These are phyloP conservation scores for Plenodomus lindquistii DNA, from an alignment of 2,329 filamentous ascomycete species.

Conservation along the genomic window DNA sequence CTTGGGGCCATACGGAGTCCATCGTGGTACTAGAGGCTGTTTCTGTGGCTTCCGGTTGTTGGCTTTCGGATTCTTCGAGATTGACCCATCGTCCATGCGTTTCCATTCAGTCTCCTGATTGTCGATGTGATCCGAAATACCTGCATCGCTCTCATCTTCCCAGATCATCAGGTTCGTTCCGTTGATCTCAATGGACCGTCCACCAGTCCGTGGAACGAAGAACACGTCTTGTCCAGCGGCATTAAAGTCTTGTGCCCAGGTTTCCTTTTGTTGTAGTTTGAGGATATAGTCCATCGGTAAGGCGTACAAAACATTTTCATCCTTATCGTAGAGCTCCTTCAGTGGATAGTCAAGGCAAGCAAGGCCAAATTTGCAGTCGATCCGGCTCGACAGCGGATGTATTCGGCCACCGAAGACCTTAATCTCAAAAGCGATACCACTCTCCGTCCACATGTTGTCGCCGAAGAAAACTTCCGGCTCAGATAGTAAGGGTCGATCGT, in stretches of 20 bases:
- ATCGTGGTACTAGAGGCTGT: constrained; percentile 30
- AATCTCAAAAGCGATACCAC: constrained; percentile 45
- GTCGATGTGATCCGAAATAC: constrained; percentile 45
- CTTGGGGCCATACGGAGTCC: constrained; percentile 40
- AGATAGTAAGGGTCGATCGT: constrained; percentile 39
- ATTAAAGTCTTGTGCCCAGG: constrained; percentile 42
- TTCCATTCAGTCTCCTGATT: constrained; percentile 41
- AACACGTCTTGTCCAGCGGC: constrained; percentile 28
- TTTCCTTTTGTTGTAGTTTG: constrained; percentile 43
- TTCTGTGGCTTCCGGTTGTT: constrained; percentile 36
- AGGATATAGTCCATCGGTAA: constrained; percentile 47
- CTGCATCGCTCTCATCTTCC: constrained; percentile 45
- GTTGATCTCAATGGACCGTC: constrained; percentile 42
- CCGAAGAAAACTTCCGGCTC: constrained; percentile 45
- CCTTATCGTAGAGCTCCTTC: constrained; percentile 42
- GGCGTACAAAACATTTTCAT: constrained; percentile 44
- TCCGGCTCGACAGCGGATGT: constrained; percentile 43
- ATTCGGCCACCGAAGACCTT: constrained; percentile 46
- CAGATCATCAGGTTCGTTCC: constrained; percentile 46
- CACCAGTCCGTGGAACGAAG: constrained; percentile 45
- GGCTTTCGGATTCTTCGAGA: constrained; percentile 41
- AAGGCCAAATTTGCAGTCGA: constrained; percentile 45
- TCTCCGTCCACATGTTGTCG: constrained; percentile 47
- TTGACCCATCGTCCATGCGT: constrained; percentile 44
- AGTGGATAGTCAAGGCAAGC: constrained; percentile 43